Base-by-base conservation (phyloP, 1,139 yeast species). In the Diutina neorugosa region DNA sequence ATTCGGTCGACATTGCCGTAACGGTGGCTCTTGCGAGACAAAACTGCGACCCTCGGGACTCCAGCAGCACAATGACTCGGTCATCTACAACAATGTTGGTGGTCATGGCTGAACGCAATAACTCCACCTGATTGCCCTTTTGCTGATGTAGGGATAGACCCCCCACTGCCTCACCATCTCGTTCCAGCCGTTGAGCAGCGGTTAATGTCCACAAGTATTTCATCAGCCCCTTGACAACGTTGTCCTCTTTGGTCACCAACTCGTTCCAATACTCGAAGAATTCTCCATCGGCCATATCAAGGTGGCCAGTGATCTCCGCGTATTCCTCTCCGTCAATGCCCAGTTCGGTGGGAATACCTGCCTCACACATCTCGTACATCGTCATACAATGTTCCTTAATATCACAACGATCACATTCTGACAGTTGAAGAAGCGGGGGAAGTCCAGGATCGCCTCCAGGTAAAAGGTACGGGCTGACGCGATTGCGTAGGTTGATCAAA, bases 211-310 rank as follows among this genome's bases (percentile, higher is more conserved):
- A 91, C 27, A 90, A 66, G 52, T 87, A 89, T 54, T 80, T 78
- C 53, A 78, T 77, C 52, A 79, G 66, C 52, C 75, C 71, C 43
- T 73, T 73, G 57, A 80, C 65, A 3, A 83, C 71, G 4, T 81
- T 75, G 61, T 88, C 96, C 63, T 91, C 98, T 58, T 81, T 77
- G 1, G 85, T 77, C n/a, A 93, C 70, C 12, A 90, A 65, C 9
- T 69, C 68, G 61, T 86, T 88, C 95, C 96, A 93, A 54, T 82
- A 77, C 40, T 71, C 69, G 64, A 81, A 85, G 63, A 86, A 93
- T 1, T 67, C 68, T 5, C 66, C 63, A 53, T 85, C 81, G 9
- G 48, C 34, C 2, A 56, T 62, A 4, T 69, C 63, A 50, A 88
- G 64, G 59, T 84, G 89, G 0, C 61, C 64, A 0, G 89, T 83